Conservation (phyloP, 345 rosid genomes). For the Laguncularia racemosa region DNA sequence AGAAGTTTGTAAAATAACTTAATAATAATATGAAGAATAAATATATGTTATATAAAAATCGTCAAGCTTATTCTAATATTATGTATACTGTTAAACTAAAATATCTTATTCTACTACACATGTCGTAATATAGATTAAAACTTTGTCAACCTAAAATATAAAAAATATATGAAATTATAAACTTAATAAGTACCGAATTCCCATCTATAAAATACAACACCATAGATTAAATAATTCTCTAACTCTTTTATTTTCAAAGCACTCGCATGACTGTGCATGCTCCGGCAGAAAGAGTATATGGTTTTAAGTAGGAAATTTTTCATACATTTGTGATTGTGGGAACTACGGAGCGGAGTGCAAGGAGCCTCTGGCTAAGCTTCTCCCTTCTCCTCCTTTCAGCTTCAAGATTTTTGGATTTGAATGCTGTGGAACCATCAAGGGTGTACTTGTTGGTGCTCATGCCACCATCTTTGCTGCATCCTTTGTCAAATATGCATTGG, state of each 20-base stretch:
- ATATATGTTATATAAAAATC: too few species aligned
- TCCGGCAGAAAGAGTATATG: background rate
- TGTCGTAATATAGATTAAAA: background rate
- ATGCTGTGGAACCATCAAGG: conserved; percentile 22
- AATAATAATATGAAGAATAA: too few species aligned
- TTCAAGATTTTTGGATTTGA: conserved; percentile 64
- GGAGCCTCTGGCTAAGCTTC: conserved; percentile 67
- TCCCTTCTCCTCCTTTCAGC: conserved; percentile 78
- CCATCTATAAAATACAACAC: too few species aligned
- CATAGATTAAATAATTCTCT: too few species aligned
- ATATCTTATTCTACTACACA: too few species aligned
- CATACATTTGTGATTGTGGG: conserved; percentile 78
- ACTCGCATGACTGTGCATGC: background rate
- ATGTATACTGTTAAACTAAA: background rate
- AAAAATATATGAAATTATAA: too few species aligned
- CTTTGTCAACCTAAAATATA: background rate
- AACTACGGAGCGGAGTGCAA: conserved; percentile 64
- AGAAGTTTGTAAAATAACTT: too few species aligned
- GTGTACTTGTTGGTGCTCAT: conserved; percentile 15
- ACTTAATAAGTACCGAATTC: too few species aligned
- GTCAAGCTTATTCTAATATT: background rate
- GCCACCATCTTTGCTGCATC: conserved; percentile 12
- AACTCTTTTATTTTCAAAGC: background rate
- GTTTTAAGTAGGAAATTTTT: background rate
- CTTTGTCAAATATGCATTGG: conserved; percentile 8